Evolutionary conservation across 2,329 filamentous ascomycete genomes (phyloP), one percentile per base, ranked within the genome.

Genomic region (Alternaria brassicae): DNA sequence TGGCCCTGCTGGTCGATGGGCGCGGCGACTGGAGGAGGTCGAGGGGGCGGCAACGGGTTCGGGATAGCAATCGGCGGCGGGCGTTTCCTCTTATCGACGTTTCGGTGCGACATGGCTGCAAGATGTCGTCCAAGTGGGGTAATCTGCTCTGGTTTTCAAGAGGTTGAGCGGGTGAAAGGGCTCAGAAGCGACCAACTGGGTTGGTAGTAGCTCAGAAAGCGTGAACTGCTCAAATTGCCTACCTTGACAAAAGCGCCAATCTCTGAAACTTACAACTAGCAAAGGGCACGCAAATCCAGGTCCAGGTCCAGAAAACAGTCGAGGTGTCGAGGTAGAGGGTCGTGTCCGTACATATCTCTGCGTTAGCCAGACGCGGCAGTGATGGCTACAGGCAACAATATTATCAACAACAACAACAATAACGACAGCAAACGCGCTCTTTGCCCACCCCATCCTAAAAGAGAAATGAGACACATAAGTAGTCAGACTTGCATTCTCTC

Each of bases 11-110:
- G 53, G 15, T 58, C 27, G n/a, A 48, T 41, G 3, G 70, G 34
- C 4, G 71, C 67, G 7, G 64, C 59, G 6, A 61, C 65, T 10
- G 63, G 62, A 3, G 55, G 47, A 8, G 42, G 50, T 44, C 55
- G 59, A 28, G 61, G 62, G 3, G 55, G 58, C 17, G 61, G 59
- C 37, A 61, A 50, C 30, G 51, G 30, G 13, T 23, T 23, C 19
- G 70, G 67, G 4, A 74, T 59, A 4, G 58, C 40, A 34, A 73
- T 72, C 2, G 69, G 70, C 30, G 70, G 68, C 15, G 71, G 73
- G 37, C 70, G 69, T 58, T 63, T 72, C 63, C 67, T 72, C n/a
- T 61, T 51, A 13, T 65, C 66, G 12, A 50, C 30, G 17, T 52
- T 28, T 15, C 54, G 51, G 8, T 62, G 40, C 6, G 68, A 59